Evolutionary conservation across 2,329 filamentous ascomycete genomes (phyloP).

Genomic region (Trichoderma harzianum): DNA sequence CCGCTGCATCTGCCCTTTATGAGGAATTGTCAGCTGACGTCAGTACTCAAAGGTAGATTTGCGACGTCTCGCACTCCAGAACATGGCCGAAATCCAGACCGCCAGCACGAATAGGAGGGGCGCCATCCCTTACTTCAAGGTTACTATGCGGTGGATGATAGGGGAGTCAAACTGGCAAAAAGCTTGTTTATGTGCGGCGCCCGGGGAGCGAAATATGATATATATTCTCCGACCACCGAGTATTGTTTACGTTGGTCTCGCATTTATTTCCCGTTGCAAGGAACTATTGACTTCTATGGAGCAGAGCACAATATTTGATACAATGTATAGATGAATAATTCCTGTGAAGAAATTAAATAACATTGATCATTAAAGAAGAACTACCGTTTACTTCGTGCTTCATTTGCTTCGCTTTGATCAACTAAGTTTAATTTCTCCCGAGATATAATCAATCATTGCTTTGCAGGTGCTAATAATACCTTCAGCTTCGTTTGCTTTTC

Average conservation of each 20-base stretch:
- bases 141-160: not conserved
- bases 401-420: not conserved
- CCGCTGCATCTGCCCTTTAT: not conserved
- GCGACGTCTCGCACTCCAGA: not conserved
- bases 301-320: not conserved
- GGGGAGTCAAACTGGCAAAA: not conserved
- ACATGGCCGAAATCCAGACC: slow-evolving; percentile 4
- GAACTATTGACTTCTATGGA: not conserved
- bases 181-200: not conserved
- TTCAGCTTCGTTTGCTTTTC: not conserved
- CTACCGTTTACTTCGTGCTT: not conserved
- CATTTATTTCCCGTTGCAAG: not conserved
- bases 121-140: not conserved
- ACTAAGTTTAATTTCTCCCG: not conserved
- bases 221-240: not conserved
- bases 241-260: not conserved
- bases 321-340: not conserved
- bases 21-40: not conserved
- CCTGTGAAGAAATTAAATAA: not conserved
- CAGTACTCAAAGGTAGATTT: not conserved
- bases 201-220: not conserved
- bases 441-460: not conserved
- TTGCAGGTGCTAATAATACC: not conserved
- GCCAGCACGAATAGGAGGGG: not conserved
- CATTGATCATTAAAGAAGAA: not conserved